Evolutionary conservation across 75 land plant genomes (phyloP).

Genomic region (Sequoia sempervirens): DNA sequence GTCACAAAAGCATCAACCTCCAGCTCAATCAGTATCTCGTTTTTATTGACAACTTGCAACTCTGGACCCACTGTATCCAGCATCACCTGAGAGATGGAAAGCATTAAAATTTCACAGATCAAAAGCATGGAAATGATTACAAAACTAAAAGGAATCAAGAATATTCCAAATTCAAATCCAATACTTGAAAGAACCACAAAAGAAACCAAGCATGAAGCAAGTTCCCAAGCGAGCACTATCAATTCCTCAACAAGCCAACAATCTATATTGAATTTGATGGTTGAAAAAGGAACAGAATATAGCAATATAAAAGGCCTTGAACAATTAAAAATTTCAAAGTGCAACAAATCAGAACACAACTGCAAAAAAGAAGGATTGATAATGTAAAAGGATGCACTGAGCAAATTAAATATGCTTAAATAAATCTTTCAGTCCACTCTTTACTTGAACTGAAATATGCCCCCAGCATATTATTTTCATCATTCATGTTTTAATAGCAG

Average conservation of each 20-base stretch:
- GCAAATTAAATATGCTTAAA: background rate
- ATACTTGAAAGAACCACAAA: background rate
- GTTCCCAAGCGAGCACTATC: background rate
- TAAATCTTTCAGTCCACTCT: background rate
- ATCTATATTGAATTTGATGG: background rate
- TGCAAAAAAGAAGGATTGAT: background rate
- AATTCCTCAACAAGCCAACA: background rate
- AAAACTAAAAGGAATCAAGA: background rate
- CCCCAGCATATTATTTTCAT: background rate
- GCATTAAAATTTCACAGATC: background rate
- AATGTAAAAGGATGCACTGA: background rate
- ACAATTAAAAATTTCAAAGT: background rate
- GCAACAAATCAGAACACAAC: background rate
- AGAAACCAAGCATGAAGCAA: background rate
- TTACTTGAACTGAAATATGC: background rate
- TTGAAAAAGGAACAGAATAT: background rate
- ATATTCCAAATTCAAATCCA: background rate
- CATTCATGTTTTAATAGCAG: background rate
- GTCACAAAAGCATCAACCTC: conserved; percentile 38
- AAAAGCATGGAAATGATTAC: background rate
- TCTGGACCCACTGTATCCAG: conserved; percentile 77
- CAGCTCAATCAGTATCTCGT: conserved; percentile 44
- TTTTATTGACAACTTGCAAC: conserved; percentile 45
- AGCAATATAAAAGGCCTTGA: background rate
- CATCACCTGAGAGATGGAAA: conserved; percentile 57